Evolutionary conservation across 306 rosid species (phyloP), one percentile per base, ranked within the genome.

Genomic region (Hippophae tibetana): DNA sequence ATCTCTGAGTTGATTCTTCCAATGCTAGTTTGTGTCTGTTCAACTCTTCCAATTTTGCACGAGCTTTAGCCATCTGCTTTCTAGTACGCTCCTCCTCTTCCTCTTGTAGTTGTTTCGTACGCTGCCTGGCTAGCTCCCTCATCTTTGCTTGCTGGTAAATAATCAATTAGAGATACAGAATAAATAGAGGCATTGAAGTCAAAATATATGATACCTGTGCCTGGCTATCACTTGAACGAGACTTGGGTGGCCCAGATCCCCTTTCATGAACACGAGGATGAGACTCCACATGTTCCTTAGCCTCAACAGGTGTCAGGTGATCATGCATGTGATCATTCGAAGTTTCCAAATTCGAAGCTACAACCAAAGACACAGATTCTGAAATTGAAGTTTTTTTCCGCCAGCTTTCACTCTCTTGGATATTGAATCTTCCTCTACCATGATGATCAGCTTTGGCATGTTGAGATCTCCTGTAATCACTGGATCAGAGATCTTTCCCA

Each of bases 31-130:
- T 57, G 52, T 84, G 88, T 72, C 68, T 76, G 63, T 85, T 75
- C 70, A 85, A 74, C 80, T 88, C 99, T 60, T 92, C 95, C 67
- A 88, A 74, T 68, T 82, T 92, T 2, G 86, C 96, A 38, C 31
- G 76, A 70, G 99, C 95, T 79, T 81, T 85, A 56, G 85, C 93
- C 69, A 43, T 76, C 72, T 80, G 99, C 81, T 72, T 83, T 75
- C 89, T 83, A 53, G 53, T 73, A 45, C 86, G 77, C 67, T 85
- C 96, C 76, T 85, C 96, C 73, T 92, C 96, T 73, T 92, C 95
- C 79, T 88, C 95, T 76, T 73, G 92, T 61, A 85, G 76, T 72
- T 88, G 87, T 72, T 67, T 88, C 52, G 95, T 77, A 48, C 84
- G 84, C 45, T 88, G 96, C 76, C 75, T 84, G 61, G 87, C 92